phyloP scores from a whole-genome alignment of 1,139 yeast species.

The Yamadazyma jaroonii region DNA sequence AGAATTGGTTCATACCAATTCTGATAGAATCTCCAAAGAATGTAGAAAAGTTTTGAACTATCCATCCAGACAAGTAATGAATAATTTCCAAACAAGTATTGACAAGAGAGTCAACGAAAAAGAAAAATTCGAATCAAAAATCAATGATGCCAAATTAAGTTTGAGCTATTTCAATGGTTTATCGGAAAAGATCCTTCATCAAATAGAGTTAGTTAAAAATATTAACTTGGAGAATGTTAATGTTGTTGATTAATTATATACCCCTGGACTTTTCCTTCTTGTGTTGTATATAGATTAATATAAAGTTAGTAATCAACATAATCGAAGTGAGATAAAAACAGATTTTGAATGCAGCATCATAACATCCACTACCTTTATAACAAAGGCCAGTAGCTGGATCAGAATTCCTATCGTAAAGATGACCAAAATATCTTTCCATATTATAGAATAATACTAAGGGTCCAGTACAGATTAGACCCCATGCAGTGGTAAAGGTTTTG shows the following conservation, averaged over 20 bases:
- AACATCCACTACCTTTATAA: slow-evolving; percentile 36
- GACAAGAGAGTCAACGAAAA: slow-evolving; percentile 64
- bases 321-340: slow-evolving; percentile 26
- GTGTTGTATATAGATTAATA: slow-evolving; percentile 27
- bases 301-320: slow-evolving; percentile 20
- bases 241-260: slow-evolving; percentile 34
- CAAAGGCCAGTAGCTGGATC: slow-evolving; percentile 33
- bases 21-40: slow-evolving; percentile 77
- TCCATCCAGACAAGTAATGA: slow-evolving; percentile 82
- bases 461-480: slow-evolving; percentile 48
- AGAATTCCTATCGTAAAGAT: slow-evolving; percentile 34
- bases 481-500: slow-evolving; percentile 37
- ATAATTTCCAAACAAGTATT: slow-evolving; percentile 67
- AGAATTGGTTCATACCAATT: slow-evolving; percentile 77
- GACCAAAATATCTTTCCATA: slow-evolving; percentile 41
- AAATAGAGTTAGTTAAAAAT: slow-evolving; percentile 43
- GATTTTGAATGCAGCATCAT: slow-evolving; percentile 31
- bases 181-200: slow-evolving; percentile 45
- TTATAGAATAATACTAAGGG: slow-evolving; percentile 33
- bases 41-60: slow-evolving; percentile 75
- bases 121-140: slow-evolving; percentile 50
- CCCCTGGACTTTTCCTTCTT: slow-evolving; percentile 9
- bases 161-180: slow-evolving; percentile 59
- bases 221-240: slow-evolving; percentile 54
- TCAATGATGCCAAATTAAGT: slow-evolving; percentile 59